Percentiles rank a stretch among this genome's conserved stretches.
phyloP scores from a whole-genome alignment of 176 grass and related monocot genomes.

The Neostapfia colusana region DNA sequence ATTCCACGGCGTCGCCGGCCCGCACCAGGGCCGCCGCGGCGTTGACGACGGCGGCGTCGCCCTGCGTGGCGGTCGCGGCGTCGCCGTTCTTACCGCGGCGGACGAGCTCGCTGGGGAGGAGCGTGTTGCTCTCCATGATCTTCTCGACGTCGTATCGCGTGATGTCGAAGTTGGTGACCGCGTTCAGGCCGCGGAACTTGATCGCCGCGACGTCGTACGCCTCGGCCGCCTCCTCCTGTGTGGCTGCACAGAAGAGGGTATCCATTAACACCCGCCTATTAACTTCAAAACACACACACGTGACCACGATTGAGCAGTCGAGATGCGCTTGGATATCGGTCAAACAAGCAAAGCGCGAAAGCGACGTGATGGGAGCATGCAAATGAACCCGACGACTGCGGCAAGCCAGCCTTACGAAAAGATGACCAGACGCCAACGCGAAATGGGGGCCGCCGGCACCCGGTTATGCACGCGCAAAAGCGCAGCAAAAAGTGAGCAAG shows the following conservation, averaged over 20 bases:
- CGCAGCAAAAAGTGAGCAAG: constrained; percentile 59
- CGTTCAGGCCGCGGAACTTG: constrained; percentile 88
- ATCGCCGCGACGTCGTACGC: constrained; percentile 98
- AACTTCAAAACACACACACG: neutral
- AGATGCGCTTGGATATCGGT: neutral
- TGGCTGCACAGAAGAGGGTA: constrained; percentile 39
- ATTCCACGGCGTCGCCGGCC: constrained; percentile 1
- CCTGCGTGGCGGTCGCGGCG: neutral
- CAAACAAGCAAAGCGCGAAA: constrained; percentile 38
- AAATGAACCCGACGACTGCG: constrained; percentile 1
- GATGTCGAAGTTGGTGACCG: constrained; percentile 96
- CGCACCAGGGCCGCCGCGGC: constrained; percentile 29
- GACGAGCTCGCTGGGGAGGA: constrained; percentile 61
- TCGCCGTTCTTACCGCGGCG: constrained; percentile 42
- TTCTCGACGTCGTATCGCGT: constrained; percentile 85
- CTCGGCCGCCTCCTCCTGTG: constrained; percentile 93
- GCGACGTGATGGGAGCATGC: constrained; percentile 28
- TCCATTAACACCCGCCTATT: neutral
- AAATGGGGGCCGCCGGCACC: constrained; percentile 37
- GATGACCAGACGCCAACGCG: constrained; percentile 29
- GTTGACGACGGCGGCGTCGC: neutral
- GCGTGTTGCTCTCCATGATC: constrained; percentile 85
- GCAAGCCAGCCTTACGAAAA: constrained; percentile 76
- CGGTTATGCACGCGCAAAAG: constrained; percentile 48
- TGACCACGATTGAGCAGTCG: neutral